Evolutionary conservation across 768 basidiomycete genomes (phyloP).

Genomic region (Termitomyces sp.): DNA sequence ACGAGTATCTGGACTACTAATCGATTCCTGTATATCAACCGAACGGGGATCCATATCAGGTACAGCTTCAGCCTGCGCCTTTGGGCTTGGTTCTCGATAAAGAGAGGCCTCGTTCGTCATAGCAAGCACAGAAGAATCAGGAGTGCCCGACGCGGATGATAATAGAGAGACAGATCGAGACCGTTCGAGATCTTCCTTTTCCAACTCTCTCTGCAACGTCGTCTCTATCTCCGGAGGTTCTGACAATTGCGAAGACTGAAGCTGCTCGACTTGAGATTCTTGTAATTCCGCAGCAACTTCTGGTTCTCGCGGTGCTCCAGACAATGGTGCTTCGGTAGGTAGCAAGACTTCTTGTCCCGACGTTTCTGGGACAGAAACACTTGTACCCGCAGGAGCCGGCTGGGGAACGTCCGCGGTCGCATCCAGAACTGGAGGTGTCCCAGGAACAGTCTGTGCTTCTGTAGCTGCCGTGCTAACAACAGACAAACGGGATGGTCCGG

Average conservation of each 20-base stretch:
- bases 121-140: background rate
- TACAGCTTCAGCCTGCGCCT: background rate
- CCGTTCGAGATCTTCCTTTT: background rate
- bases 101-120: background rate
- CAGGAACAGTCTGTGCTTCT: slow-evolving; percentile 35
- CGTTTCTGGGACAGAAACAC: background rate
- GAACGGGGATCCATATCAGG: background rate
- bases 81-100: background rate
- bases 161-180: background rate
- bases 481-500: slow-evolving; percentile 37
- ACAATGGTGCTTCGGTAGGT: background rate
- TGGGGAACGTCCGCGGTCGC: background rate
- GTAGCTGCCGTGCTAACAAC: slow-evolving; percentile 40
- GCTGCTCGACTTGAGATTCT: background rate
- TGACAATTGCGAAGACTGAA: background rate
- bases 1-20: background rate
- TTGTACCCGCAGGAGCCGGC: background rate
- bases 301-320: background rate
- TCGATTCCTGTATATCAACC: background rate
- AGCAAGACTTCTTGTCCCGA: background rate
- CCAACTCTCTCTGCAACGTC: background rate
- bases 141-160: background rate
- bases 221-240: background rate
- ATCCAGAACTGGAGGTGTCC: slow-evolving; percentile 20
- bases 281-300: background rate